Conservation (phyloP, 106 monocot species). For the Allium fistulosum region DNA sequence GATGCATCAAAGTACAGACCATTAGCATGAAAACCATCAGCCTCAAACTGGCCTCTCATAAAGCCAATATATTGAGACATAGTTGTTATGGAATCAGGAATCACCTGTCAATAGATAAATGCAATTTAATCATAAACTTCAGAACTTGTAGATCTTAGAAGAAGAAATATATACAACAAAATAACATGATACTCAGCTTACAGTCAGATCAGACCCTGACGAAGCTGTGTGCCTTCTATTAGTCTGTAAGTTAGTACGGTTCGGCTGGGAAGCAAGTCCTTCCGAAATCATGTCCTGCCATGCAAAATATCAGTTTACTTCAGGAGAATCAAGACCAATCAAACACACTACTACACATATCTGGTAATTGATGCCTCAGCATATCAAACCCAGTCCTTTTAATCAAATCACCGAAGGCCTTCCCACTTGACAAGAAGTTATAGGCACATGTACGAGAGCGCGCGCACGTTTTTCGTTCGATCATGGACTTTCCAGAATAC, state of each 20-base stretch:
- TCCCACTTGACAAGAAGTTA: too few relatives aligned
- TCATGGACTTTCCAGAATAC: too few relatives aligned
- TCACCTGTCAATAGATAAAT: slow-evolving; percentile 39
- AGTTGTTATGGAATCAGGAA: slow-evolving; percentile 87
- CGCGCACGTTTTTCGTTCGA: too few relatives aligned
- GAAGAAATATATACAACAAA: background rate
- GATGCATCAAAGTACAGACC: slow-evolving; percentile 25
- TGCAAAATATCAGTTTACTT: slow-evolving; percentile 11
- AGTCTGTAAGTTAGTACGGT: slow-evolving; percentile 13
- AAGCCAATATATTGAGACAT: slow-evolving; percentile 59
- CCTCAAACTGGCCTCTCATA: slow-evolving; percentile 60
- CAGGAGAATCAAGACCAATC: background rate
- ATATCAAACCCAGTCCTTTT: too few relatives aligned
- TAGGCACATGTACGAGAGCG: too few relatives aligned
- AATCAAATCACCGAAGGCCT: too few relatives aligned
- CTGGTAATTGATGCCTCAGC: too few relatives aligned
- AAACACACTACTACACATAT: background rate
- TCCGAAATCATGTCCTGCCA: slow-evolving; percentile 32
- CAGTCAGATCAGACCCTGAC: slow-evolving; percentile 35
- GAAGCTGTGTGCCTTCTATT: slow-evolving; percentile 25
- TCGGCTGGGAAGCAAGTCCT: slow-evolving; percentile 27
- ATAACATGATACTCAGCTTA: slow-evolving; percentile 21
- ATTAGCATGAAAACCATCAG: slow-evolving; percentile 38
- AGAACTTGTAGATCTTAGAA: background rate
- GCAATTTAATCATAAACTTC: background rate